Base-by-base conservation (phyloP, 2,329 filamentous ascomycete genomes). In the Penicillium concentricum region DNA sequence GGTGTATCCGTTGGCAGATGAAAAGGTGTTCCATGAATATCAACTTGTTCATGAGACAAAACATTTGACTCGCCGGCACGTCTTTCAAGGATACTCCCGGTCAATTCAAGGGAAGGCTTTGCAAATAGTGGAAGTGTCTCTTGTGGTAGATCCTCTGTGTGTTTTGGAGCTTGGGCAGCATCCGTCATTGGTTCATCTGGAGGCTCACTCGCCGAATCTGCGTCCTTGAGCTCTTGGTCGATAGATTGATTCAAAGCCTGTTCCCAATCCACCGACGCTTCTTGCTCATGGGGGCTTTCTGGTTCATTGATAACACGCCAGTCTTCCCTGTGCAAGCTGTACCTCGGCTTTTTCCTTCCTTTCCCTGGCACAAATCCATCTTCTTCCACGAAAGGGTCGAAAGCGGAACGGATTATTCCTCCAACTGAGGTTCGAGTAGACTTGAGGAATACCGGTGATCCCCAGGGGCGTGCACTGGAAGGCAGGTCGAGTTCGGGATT, bases 381-480 rank as follows among this genome's bases (percentile, higher is more conserved):
- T 26, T 89, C 88, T 57, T 90, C 87, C 15, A 69, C 71, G 50
- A 93, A 87, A 4, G 86, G 83, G 65, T 92, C 87, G 60, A 85
- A 82, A 1, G 81, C 81, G 5, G 81, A 81, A 61, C 89, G 84
- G 49, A 88, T 84, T 0, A 88, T 74, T 0, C 85, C 84, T 1
- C 87, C 87, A 54, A 88, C 88, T 0, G 89, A 92, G 4, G 88
- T 77, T 54, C 88, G 81, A 15, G 84, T 82, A 51, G 88, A 82
- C 71, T 89, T 92, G 20, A 91, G 76, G 64, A 95, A 96, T 0
- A 90, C 90, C 0, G 92, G 92, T 3, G 91, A 95, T 5, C 84
- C 79, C 76, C 86, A 94, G 63, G 88, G 83, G 18, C 79, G 76
- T 43, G 77, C 66, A 9, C 77, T 77, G 44, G 77, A 16, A 34